Base-by-base conservation (phyloP, 805 yeast species). In the Candida maris region DNA sequence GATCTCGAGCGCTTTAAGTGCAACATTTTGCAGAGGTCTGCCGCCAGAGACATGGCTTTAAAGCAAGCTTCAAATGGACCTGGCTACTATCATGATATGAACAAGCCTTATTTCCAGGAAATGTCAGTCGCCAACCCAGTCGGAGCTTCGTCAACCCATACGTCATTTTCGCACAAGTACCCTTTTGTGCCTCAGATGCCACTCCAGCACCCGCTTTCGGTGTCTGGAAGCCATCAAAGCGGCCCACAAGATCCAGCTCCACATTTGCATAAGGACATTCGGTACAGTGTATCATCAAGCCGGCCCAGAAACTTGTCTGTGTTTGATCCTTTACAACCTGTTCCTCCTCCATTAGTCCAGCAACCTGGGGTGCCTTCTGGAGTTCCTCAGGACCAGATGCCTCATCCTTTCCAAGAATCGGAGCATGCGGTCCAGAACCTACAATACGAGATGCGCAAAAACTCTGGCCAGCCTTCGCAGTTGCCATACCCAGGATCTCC, bases 301-400 rank as follows among this genome's bases (percentile, higher is more conserved):
- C 50, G 54, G 32, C 52, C 62, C 9, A 57, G 75, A 30, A 68
- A 69, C 41, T 52, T 59, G 22, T 68, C 74, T 10, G 62, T 68
- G 14, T 60, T 59, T 42, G 67, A 56, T 36, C 64, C 66, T 3
- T 40, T 61, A 28, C 62, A 50, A 33, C 55, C 57, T 8, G 41
- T 42, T 3, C 37, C 48, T 9, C 38, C 41, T 9, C 25, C 44
- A 10, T 14, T 36, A 21, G 25, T 39, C 5, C 40, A 13, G 30
- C 45, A 29, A 17, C 41, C 34, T 6, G 35, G 30, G 2, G 32
- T 15, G 6, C 31, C n/a, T 7, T 30, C 30, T 9, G 17, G 17
- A 12, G 18, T 19, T 16, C 44, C 38, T 8, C 32, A 25, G 5
- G 39, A 42, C 12, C 43, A 38, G 19, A 9, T 34, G 12, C 27